Evolutionary conservation across 2,329 filamentous ascomycete species (phyloP).

Genomic region (Xylariaceae sp.): DNA sequence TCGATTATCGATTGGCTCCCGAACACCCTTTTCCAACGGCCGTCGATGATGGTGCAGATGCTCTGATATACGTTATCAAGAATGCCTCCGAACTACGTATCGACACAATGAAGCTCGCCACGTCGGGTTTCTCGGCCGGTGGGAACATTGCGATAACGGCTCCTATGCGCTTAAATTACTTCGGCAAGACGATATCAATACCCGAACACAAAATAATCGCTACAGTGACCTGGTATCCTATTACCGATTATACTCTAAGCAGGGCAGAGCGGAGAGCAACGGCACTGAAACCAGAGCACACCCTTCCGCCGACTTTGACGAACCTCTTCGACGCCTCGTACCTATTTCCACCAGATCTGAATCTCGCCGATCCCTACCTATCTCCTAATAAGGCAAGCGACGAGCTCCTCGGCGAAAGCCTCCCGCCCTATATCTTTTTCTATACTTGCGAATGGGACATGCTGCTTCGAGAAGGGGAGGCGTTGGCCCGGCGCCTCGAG

Average conservation of each 20-base stretch:
- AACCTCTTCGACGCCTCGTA: slow-evolving; percentile 62
- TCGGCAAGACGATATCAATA: slow-evolving; percentile 22
- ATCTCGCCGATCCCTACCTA: slow-evolving; percentile 49
- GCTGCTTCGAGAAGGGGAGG: slow-evolving; percentile 56
- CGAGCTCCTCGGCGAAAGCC: slow-evolving; percentile 38
- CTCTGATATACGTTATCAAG: slow-evolving; percentile 55
- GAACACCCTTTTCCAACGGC: slow-evolving; percentile 60
- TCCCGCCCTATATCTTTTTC: slow-evolving; percentile 51
- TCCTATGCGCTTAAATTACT: slow-evolving; percentile 28
- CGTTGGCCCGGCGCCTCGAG: slow-evolving; percentile 55
- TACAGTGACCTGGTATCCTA: slow-evolving; percentile 57
- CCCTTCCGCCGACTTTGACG: slow-evolving; percentile 53
- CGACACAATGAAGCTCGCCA: slow-evolving; percentile 50
- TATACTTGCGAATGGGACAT: slow-evolving; percentile 64
- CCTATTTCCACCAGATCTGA: slow-evolving; percentile 47
- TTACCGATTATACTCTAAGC: slow-evolving; percentile 56
- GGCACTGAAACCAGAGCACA: slow-evolving; percentile 51
- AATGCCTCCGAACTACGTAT: slow-evolving; percentile 54
- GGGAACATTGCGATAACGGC: slow-evolving; percentile 50
- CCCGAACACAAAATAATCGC: slow-evolving; percentile 45
- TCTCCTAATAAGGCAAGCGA: slow-evolving; percentile 55
- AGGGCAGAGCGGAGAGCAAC: slow-evolving; percentile 52
- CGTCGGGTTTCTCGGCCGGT: slow-evolving; percentile 63
- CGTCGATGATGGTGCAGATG: slow-evolving; percentile 62
- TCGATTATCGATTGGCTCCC: slow-evolving; percentile 66